Conservation (phyloP, 768 basidiomycete genomes). For the Boletus huronensis region DNA sequence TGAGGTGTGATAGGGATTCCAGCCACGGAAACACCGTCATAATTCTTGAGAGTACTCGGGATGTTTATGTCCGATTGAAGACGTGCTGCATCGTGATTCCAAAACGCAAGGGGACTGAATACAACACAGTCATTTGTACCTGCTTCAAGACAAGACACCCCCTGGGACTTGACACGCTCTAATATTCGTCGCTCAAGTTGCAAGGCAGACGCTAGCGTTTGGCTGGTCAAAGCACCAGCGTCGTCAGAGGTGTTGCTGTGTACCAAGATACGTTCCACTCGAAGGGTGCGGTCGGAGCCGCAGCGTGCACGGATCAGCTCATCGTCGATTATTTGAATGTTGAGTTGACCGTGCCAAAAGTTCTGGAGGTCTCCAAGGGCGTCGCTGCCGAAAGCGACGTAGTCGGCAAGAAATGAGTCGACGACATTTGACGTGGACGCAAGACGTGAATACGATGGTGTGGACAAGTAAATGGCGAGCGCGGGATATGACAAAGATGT, state of each 20-base stretch:
- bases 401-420: conserved; percentile 55
- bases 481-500: conserved; percentile 91
- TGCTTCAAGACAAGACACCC: conserved; percentile 52
- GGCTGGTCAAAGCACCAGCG: conserved; percentile 54
- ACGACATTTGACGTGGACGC: conserved; percentile 57
- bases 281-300: conserved; percentile 61
- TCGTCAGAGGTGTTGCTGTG: conserved; percentile 44
- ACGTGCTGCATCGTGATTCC: conserved; percentile 57
- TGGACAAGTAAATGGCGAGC: conserved; percentile 75
- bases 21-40: conserved; percentile 51
- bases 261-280: conserved; percentile 75
- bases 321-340: conserved; percentile 65
- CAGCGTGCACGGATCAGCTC: conserved; percentile 71
- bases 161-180: conserved; percentile 38
- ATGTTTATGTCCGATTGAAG: conserved; percentile 55
- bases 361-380: conserved; percentile 64
- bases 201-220: conserved; percentile 60
- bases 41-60: conserved; percentile 52
- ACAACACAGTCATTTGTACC: conserved; percentile 59
- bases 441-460: conserved; percentile 56
- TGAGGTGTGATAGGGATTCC: conserved; percentile 64
- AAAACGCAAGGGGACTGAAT: conserved; percentile 72
- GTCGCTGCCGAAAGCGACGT: conserved; percentile 48
- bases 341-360: conserved; percentile 65
- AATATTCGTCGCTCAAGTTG: conserved; percentile 59